Evolutionary conservation across 352 stramenopile species (phyloP), one percentile per base, ranked within the genome.

Genomic region (Chrysophaeum taylorii): DNA sequence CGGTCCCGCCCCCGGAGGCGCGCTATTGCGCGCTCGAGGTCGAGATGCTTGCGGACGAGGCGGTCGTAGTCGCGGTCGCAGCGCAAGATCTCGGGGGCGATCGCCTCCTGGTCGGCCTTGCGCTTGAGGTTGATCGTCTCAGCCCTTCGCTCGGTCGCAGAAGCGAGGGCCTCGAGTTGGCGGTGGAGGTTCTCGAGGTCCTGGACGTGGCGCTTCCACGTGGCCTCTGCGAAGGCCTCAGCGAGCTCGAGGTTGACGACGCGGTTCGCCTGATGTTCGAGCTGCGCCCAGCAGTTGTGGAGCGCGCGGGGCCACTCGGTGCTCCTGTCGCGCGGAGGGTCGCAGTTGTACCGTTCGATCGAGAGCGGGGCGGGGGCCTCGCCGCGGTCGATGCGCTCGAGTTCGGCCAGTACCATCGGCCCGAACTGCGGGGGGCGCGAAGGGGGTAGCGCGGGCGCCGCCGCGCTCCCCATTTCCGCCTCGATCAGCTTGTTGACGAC

Each of bases 201-300:
- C 33, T 42, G 16, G 33, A 43, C 35, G 57, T 66, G 57, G 33
- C 57, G 57, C 2, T 9, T 27, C 57, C 57, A 66, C 33, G 57
- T 25, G 1, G 31, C 33, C 36, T 66, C 57, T 2, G 2, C 18
- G 35, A 66, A 66, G 15, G 57, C 9, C 36, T 66, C 57, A 18
- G 57, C 35, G 33, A 66, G 57, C 57, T 66, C 57, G 57, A 66
- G 57, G 57, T 66, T 66, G 12, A 66, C 57, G 12, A 66, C 57
- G 33, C 57, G 57, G 36, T 66, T 66, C 57, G 57, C 57, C 57
- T 66, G 57, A 36, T 66, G 57, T 25, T 43, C 57, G 31, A 66
- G 57, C 36, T 66, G 57, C 57, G 57, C 57, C 5, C 2, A 2
- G 33, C 7, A 27, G 57, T 66, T 66, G 33, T 27, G 2, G 12